Evolutionary conservation across 2,329 filamentous ascomycete species (phyloP).

Genomic region (Ascomycota sp.): DNA sequence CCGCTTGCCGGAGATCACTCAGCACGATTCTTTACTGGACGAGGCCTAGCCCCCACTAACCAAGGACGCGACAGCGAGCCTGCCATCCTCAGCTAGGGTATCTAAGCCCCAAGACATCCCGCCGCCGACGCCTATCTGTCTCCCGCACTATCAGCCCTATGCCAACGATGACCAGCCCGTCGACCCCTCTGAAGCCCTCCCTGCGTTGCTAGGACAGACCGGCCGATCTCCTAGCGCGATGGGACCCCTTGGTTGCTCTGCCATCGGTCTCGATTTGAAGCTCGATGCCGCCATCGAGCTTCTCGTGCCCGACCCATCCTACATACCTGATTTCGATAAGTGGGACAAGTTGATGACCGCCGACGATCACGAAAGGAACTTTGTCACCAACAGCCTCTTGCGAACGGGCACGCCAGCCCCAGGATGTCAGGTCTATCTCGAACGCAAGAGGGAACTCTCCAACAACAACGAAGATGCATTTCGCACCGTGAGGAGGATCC

Average conservation of each 20-base stretch:
- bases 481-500: slow-evolving; percentile 35
- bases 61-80: slow-evolving; percentile 6
- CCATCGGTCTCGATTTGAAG: slow-evolving; percentile 33
- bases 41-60: too few relatives aligned
- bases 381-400: slow-evolving; percentile 23
- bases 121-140: slow-evolving; percentile 29
- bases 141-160: slow-evolving; percentile 24
- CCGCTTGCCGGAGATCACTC: too few relatives aligned
- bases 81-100: slow-evolving; percentile 11
- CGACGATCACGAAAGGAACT: slow-evolving; percentile 24
- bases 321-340: slow-evolving; percentile 27
- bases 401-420: slow-evolving; percentile 32
- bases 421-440: slow-evolving; percentile 33
- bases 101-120: slow-evolving; percentile 27
- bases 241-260: slow-evolving; percentile 27
- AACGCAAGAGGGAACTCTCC: slow-evolving; percentile 34
- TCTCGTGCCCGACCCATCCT: slow-evolving; percentile 30
- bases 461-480: slow-evolving; percentile 35
- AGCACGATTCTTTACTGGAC: too few relatives aligned
- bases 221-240: slow-evolving; percentile 21
- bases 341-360: slow-evolving; percentile 29
- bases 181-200: slow-evolving; percentile 16
- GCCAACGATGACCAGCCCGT: slow-evolving; percentile 10
- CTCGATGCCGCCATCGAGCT: slow-evolving; percentile 23
- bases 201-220: slow-evolving; percentile 28